These are phyloP conservation scores for Colletotrichum spinosum DNA, from an alignment of 2,329 filamentous ascomycete genomes.

Conservation along the genomic window DNA sequence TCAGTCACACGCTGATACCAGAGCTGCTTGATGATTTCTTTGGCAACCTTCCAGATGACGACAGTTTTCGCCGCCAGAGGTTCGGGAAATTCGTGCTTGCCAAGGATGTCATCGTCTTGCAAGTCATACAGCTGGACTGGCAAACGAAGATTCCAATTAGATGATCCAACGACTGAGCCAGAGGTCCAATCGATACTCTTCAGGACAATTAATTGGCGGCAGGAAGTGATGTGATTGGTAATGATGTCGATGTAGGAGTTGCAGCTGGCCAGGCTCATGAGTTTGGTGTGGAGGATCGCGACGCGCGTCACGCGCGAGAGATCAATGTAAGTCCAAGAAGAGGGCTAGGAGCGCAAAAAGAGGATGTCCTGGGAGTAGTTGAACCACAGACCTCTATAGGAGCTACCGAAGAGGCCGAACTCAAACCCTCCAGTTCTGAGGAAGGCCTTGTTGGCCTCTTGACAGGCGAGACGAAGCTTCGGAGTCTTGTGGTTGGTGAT, in stretches of 20 bases:
- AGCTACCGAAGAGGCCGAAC: slow-evolving; percentile 34
- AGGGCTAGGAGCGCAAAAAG: slow-evolving; percentile 18
- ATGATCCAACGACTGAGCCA: slow-evolving; percentile 13
- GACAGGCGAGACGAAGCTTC: slow-evolving; percentile 34
- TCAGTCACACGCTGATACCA: slow-evolving; percentile 26
- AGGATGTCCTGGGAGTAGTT: slow-evolving; percentile 36
- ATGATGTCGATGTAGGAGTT: slow-evolving; percentile 22
- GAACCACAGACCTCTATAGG: slow-evolving; percentile 36
- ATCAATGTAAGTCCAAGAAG: slow-evolving; percentile 29
- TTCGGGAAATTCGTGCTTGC: slow-evolving; percentile 29
- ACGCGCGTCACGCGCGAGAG: slow-evolving; percentile 31
- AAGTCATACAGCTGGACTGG: slow-evolving; percentile 22
- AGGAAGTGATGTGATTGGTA: slow-evolving; percentile 26
- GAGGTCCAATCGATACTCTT: slow-evolving; percentile 25
- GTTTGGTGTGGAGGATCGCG: slow-evolving; percentile 28
- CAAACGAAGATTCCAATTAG: slow-evolving; percentile 12
- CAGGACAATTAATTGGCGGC: slow-evolving; percentile 32
- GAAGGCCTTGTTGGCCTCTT: slow-evolving; percentile 32
- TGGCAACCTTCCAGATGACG: slow-evolving; percentile 31
- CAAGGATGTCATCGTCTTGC: slow-evolving; percentile 24
- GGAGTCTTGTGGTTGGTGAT: slow-evolving; percentile 32
- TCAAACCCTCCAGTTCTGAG: slow-evolving; percentile 32
- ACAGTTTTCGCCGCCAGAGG: slow-evolving; percentile 22
- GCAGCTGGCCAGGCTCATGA: slow-evolving; percentile 23
- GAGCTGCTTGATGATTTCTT: slow-evolving; percentile 21